phyloP scores from a whole-genome alignment of 2,329 filamentous ascomycete genomes.

The Trichothecium sympodiale region DNA sequence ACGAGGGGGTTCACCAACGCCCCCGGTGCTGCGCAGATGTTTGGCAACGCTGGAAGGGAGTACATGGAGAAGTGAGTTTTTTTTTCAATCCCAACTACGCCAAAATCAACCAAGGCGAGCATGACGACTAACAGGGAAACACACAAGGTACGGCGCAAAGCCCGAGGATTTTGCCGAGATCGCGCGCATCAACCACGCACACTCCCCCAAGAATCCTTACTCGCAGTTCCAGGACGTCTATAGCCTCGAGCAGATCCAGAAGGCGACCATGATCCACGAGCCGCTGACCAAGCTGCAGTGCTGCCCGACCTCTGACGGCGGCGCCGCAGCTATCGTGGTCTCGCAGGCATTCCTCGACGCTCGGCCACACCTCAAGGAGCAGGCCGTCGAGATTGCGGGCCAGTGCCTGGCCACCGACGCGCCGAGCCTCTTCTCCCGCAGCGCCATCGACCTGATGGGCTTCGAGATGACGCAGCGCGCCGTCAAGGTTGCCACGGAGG shows the following conservation, averaged over 20 bases:
- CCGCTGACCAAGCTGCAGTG: constrained; percentile 97
- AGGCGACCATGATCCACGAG: constrained; percentile 66
- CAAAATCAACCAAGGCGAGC: not conserved
- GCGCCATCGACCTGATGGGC: constrained; percentile 80
- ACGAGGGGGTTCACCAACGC: constrained; percentile 74
- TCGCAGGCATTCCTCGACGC: constrained; percentile 81
- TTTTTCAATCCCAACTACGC: too few relatives aligned
- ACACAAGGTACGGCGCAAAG: constrained; percentile 73
- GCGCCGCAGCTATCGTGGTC: constrained; percentile 78
- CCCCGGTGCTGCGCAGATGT: constrained; percentile 83
- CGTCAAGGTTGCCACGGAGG: constrained; percentile 54
- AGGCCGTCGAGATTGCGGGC: constrained; percentile 82
- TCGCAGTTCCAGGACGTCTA: constrained; percentile 96
- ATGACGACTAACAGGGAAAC: constrained; percentile 7
- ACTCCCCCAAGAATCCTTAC: constrained; percentile 89
- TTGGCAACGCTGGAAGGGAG: constrained; percentile 86
- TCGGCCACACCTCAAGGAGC: constrained; percentile 67
- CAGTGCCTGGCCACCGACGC: constrained; percentile 81
- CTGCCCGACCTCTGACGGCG: constrained; percentile 91
- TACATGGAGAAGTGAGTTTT: constrained; percentile 77
- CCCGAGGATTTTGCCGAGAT: constrained; percentile 89
- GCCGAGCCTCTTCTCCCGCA: constrained; percentile 65
- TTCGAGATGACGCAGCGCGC: constrained; percentile 74
- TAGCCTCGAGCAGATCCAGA: constrained; percentile 69
- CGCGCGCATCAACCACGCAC: constrained; percentile 81